These are phyloP conservation scores for Pholiota microspora DNA, from an alignment of 768 basidiomycete genomes.

Conservation along the genomic window DNA sequence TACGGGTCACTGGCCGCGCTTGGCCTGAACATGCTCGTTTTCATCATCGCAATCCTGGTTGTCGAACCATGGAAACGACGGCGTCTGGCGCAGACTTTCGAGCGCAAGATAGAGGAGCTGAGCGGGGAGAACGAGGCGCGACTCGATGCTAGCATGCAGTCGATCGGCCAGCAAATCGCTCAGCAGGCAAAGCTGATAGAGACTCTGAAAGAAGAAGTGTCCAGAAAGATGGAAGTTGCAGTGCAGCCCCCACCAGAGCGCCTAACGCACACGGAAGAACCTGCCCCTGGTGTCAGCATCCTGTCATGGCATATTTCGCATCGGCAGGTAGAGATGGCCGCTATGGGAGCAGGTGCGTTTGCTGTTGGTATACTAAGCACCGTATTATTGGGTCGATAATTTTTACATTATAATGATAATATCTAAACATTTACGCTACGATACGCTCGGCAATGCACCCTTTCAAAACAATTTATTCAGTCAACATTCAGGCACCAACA, in stretches of 20 bases:
- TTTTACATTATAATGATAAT: background rate
- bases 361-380: slow-evolving; percentile 31
- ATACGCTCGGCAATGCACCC: slow-evolving; percentile 56
- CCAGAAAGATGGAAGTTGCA: slow-evolving; percentile 9
- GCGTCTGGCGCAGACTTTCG: slow-evolving; percentile 84
- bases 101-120: slow-evolving; percentile 75
- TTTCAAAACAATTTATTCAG: slow-evolving; percentile 15
- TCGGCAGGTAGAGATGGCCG: slow-evolving; percentile 29
- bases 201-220: slow-evolving; percentile 23
- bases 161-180: slow-evolving; percentile 46
- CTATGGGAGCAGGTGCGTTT: slow-evolving; percentile 35
- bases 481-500: background rate
- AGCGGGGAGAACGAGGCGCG: slow-evolving; percentile 49
- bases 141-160: slow-evolving; percentile 46
- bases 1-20: slow-evolving; percentile 88
- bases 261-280: background rate
- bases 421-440: slow-evolving; percentile 36
- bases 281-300: background rate
- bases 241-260: background rate
- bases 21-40: slow-evolving; percentile 86
- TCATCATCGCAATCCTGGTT: slow-evolving; percentile 82
- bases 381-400: slow-evolving; percentile 28
- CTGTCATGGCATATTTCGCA: slow-evolving; percentile 12
- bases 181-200: slow-evolving; percentile 39
- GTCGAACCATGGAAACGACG: slow-evolving; percentile 98